Base-by-base conservation (phyloP, 305 asterid genomes). In the Rubia peregrina region DNA sequence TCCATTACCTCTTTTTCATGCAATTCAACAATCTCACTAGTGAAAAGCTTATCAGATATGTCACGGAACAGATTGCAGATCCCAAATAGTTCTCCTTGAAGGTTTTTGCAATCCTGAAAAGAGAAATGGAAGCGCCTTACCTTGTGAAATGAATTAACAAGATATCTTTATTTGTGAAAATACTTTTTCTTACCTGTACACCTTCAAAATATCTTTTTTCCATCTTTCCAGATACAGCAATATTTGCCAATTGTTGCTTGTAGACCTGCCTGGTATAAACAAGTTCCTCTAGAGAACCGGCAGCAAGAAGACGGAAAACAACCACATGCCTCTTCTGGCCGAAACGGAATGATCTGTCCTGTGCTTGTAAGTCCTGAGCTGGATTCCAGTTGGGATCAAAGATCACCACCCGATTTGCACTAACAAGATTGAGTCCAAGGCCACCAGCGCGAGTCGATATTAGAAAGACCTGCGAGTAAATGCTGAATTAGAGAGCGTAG, bases 331-430 rank as follows among this genome's bases (percentile, higher is more conserved):
- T 77, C 79, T 88, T 91, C 84, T 94, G 98, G 61, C 99, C 98
- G 73, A 76, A 91, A 36, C 96, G 91, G 72, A 94, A 94, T 67
- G 99, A 91, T 70, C 99, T 85, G 49, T 94, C 99, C 79, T 91
- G 98, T 13, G 99, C 99, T 87, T 94, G 99, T 83, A 94, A 75
- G 84, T 94, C 97, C 76, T 94, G 97, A 59, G 99, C 95, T 11
- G 98, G 99, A 67, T 94, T 94, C 98, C 99, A 94, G 80, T 91
- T 91, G 61, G 98, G 99, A 78, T 94, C 97, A 71, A 94, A 94
- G 76, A 91, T 88, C 53, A 94, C 96, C 40, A 94, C 99, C 43
- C 97, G 87, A 81, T 94, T 94, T 38, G 99, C 97, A 75, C 98
- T 86, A 8, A 89, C 97, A 51, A 93, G 99, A 81, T 94, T 94